Conservation (phyloP, 768 basidiomycete species). For the Kwoniella sp. region DNA sequence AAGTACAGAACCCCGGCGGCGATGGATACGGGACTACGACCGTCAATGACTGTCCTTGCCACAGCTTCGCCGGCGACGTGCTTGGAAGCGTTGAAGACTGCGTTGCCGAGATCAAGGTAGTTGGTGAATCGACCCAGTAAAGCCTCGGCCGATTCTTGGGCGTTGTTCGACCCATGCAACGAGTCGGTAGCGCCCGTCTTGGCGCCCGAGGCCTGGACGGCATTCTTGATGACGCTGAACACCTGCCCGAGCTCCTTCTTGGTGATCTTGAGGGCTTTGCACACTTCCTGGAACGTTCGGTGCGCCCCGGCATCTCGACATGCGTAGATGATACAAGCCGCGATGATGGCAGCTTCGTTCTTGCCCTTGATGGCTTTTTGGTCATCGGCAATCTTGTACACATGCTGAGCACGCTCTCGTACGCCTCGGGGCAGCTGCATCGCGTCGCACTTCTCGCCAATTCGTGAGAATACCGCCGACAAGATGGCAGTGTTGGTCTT, state of each 20-base stretch:
- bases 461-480: constrained; percentile 84
- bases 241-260: constrained; percentile 96
- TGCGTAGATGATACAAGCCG: constrained; percentile 97
- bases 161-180: constrained; percentile 29
- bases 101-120: constrained; percentile 49
- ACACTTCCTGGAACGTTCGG: constrained; percentile 93
- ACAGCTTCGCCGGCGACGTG: constrained; percentile 51
- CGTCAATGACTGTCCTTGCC: constrained; percentile 65
- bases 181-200: constrained; percentile 1
- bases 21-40: constrained; percentile 94
- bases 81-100: constrained; percentile 52
- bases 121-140: constrained; percentile 47
- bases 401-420: constrained; percentile 92
- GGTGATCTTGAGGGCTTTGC: constrained; percentile 86
- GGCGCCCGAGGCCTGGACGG: constrained; percentile 65
- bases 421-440: constrained; percentile 93
- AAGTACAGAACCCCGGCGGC: constrained; percentile 97
- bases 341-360: constrained; percentile 87
- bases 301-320: constrained; percentile 95
- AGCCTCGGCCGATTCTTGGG: constrained; percentile 35
- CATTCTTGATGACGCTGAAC: constrained; percentile 82
- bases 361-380: constrained; percentile 82
- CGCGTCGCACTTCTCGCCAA: constrained; percentile 90
- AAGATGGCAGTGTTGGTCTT: constrained; percentile 61
- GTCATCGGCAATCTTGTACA: constrained; percentile 96